Conservation (phyloP, 1,139 yeast genomes). For the Yamadazyma sp. region DNA sequence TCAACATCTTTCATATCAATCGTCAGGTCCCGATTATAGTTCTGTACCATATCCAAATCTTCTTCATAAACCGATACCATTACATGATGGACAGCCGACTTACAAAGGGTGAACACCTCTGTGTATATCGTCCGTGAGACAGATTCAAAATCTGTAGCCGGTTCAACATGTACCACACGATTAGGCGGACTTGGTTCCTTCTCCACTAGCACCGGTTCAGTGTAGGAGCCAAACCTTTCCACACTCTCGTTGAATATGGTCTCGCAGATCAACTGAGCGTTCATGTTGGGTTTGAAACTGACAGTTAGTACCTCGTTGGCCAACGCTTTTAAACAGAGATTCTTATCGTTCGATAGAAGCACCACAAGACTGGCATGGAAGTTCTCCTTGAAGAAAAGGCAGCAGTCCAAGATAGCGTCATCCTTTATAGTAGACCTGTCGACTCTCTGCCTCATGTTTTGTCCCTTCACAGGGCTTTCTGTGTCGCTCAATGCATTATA, state of each 20-base stretch:
- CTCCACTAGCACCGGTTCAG: slow-evolving; percentile 9
- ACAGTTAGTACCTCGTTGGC: slow-evolving; percentile 68
- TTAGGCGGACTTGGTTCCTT: neutral
- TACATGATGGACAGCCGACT: slow-evolving; percentile 51
- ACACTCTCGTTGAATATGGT: slow-evolving; percentile 44
- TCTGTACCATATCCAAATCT: slow-evolving; percentile 49
- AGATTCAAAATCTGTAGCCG: slow-evolving; percentile 5
- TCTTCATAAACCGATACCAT: slow-evolving; percentile 61
- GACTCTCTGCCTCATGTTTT: slow-evolving; percentile 54
- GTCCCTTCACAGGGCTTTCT: slow-evolving; percentile 60
- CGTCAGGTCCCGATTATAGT: slow-evolving; percentile 40
- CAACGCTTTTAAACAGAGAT: slow-evolving; percentile 76
- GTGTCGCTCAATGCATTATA: slow-evolving; percentile 57
- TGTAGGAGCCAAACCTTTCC: slow-evolving; percentile 4
- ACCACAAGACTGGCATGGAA: slow-evolving; percentile 52
- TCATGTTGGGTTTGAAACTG: slow-evolving; percentile 59
- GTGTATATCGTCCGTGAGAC: slow-evolving; percentile 20
- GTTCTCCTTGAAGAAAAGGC: slow-evolving; percentile 56
- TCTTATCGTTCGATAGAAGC: slow-evolving; percentile 77
- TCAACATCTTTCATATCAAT: slow-evolving; percentile 43
- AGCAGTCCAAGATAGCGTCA: slow-evolving; percentile 85
- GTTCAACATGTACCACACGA: too few species aligned
- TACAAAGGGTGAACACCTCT: slow-evolving; percentile 44
- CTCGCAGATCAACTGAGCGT: slow-evolving; percentile 57
- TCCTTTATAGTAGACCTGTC: slow-evolving; percentile 53